Conservation (phyloP, 495 filamentous ascomycete species). For the Talaromyces liani region DNA sequence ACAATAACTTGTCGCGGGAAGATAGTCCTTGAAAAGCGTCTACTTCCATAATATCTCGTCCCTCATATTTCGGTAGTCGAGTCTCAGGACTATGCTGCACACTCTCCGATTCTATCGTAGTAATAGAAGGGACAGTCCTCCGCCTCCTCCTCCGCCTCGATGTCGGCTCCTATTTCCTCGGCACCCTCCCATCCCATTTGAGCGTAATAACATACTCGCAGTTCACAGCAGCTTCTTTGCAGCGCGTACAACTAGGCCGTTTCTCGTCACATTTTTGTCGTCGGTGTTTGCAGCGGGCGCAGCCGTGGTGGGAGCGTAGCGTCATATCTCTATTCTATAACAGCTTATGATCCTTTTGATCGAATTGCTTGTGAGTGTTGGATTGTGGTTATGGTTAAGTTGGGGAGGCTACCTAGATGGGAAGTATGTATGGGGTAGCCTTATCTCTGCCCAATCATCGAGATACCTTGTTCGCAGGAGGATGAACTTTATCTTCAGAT, state of each 20-base stretch:
- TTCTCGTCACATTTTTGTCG: slow-evolving; percentile 16
- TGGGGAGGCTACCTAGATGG: no score
- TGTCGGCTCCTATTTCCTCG: slow-evolving; percentile 7
- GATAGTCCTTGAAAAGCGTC: slow-evolving; percentile 1
- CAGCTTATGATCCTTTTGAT: no score
- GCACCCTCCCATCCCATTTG: slow-evolving; percentile 16
- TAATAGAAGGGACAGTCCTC: background rate
- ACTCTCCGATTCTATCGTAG: background rate
- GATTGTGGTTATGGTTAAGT: no score
- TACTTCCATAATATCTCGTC: background rate
- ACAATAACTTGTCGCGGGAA: slow-evolving; percentile 5
- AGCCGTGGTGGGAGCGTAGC: slow-evolving; percentile 11
- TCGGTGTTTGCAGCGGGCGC: slow-evolving; percentile 13
- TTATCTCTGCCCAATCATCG: background rate
- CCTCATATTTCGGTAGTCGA: background rate
- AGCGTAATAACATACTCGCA: slow-evolving; percentile 12
- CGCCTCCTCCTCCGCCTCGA: background rate
- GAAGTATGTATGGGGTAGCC: background rate
- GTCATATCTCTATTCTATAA: no score
- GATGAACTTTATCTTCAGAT: no score
- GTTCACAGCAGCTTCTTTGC: slow-evolving; percentile 6
- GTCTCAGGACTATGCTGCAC: background rate
- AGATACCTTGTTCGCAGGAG: background rate
- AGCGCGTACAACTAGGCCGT: slow-evolving; percentile 12
- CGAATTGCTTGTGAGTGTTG: no score